These are phyloP conservation scores for Venustampulla echinocandica DNA, from an alignment of 495 filamentous ascomycete genomes.

Conservation along the genomic window DNA sequence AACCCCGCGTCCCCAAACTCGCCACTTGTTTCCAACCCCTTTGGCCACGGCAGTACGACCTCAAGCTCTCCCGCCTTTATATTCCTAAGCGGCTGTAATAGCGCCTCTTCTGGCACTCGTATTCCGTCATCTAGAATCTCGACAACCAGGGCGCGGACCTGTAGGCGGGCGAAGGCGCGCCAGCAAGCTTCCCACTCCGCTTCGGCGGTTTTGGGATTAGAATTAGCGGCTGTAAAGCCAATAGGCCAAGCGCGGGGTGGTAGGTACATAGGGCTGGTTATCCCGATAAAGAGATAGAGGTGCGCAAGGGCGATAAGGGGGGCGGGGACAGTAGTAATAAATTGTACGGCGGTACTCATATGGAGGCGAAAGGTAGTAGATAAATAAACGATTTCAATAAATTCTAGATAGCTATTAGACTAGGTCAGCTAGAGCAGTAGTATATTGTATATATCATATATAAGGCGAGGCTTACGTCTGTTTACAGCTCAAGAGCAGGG, in stretches of 20 bases:
- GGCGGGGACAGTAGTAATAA: not conserved
- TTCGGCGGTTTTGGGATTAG: slow-evolving; percentile 3
- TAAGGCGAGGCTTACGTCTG: not conserved
- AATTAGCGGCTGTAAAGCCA: not conserved
- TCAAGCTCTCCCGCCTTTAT: slow-evolving; percentile 2
- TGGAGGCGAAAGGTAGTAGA: not conserved
- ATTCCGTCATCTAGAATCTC: slow-evolving; percentile 8
- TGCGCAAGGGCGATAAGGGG: not conserved
- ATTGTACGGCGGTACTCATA: not conserved
- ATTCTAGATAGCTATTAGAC: slow-evolving; percentile 3
- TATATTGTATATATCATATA: not conserved
- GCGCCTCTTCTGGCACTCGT: slow-evolving; percentile 6
- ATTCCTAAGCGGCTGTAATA: slow-evolving; percentile 1
- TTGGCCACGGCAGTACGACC: slow-evolving; percentile 9
- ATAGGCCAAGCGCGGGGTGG: not conserved
- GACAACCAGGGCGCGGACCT: slow-evolving; percentile 2
- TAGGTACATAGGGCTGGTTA: slow-evolving; percentile 5
- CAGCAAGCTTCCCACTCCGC: slow-evolving; percentile 11
- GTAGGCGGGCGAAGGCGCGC: slow-evolving; percentile 4
- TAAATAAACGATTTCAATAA: slow-evolving; percentile 4
- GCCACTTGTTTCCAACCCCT: slow-evolving; percentile 3
- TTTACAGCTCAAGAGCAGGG: not conserved
- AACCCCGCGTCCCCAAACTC: slow-evolving; percentile 6
- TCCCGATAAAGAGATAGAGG: not conserved
- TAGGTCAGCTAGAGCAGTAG: not conserved